Evolutionary conservation across 192 early-diverging fungal genomes (phyloP), one percentile per base, ranked within the genome.

Genomic region (Martensiomyces pterosporus): DNA sequence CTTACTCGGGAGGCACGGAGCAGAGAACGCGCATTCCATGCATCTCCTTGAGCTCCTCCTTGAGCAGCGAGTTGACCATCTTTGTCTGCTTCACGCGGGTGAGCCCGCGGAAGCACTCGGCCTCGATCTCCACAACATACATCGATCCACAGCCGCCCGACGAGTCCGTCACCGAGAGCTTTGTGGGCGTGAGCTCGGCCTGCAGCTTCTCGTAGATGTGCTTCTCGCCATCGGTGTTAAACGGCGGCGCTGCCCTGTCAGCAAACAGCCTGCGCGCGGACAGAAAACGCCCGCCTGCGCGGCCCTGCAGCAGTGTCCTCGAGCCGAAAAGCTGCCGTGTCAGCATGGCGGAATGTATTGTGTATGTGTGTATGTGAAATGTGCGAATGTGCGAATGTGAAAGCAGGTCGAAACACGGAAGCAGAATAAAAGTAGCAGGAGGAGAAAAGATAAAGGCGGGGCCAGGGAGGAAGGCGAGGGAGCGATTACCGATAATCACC

Each of bases 121-220:
- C 85, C 24, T 83, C 81, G 57, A 98, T 86, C 50, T 91, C 84
- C 37, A 98, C 85, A n/a, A 84, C 84, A 50, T 94, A 97, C 92
- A 95, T 95, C 29, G 89, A 89, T 10, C 96, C 96, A 64, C 96
- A 98, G n/a, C 96, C 96, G 25, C 91, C 90, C 37, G 91, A 92
- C 19, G 92, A 80, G 62, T 96, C 93, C 29, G 76, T 67, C 8
- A 95, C 93, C 3, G 74, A 39, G 9, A 95, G 79, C 47, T 68
- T 80, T 37, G 75, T 77, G 38, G 93, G 87, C 17, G 69, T 43
- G 15, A 95, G 80, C 63, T 79, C 79, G 29, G 75, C 55, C 24
- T 63, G 60, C 17, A 95, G 80, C 67, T 91, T 92, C 39, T 85
- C 60, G 76, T 82, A 83, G 48, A 94, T 78, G 35, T 77, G 72